phyloP scores from a whole-genome alignment of 1,139 yeast genomes.

The Pneumocystis wakefieldiae region DNA sequence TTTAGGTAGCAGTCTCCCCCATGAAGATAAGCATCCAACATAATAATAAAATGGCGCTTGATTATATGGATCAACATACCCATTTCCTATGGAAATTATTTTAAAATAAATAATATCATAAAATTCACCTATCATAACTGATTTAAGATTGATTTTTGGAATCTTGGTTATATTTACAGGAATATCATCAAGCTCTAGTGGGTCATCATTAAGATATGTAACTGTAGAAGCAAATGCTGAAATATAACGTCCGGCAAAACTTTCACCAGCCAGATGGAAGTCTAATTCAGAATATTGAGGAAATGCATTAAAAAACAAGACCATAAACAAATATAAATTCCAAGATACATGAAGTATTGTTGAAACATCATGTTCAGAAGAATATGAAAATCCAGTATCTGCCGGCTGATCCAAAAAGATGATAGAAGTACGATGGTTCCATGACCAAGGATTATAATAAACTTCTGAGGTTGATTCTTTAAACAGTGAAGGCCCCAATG shows the following conservation, averaged over 20 bases:
- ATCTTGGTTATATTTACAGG: conserved; percentile 26
- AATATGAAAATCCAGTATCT: conserved; percentile 82
- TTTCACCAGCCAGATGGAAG: conserved; percentile 96
- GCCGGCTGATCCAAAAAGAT: conserved; percentile 93
- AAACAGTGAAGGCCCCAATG: conserved; percentile 86
- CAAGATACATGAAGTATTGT: conserved; percentile 80
- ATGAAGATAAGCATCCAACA: conserved; percentile 57
- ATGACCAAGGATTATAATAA: conserved; percentile 53
- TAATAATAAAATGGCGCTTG: conserved; percentile 84
- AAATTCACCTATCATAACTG: conserved; percentile 30
- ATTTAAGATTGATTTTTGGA: conserved; percentile 68
- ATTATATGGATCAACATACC: conserved; percentile 80
- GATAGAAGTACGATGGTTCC: conserved; percentile 83
- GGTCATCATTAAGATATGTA: background rate
- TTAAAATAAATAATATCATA: background rate
- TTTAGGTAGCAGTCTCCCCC: conserved; percentile 62
- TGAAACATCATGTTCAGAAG: conserved; percentile 29
- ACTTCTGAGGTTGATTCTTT: too few relatives aligned
- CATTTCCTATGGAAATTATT: conserved; percentile 64
- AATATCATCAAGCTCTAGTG: conserved; percentile 2
- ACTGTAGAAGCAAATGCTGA: conserved; percentile 36
- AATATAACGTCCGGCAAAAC: conserved; percentile 97
- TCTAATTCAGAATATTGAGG: conserved; percentile 58
- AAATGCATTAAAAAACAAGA: conserved; percentile 79
- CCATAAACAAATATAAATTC: conserved; percentile 83